phyloP scores from a whole-genome alignment of 202 grass and related monocot species.

The Elaeis oleifera region DNA sequence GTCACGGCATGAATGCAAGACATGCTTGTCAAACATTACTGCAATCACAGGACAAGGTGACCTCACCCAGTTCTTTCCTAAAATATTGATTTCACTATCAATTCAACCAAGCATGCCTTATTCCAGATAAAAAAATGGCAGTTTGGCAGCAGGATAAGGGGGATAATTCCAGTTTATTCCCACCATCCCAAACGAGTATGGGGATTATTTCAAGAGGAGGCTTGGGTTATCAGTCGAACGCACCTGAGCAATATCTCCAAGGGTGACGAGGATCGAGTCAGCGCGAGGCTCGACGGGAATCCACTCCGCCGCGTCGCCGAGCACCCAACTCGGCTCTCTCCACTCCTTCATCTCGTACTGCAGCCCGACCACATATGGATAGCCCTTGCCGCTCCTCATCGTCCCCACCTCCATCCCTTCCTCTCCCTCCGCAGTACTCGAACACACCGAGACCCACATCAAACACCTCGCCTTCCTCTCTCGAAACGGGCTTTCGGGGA shows the following conservation, averaged over 20 bases:
- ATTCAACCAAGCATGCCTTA: too few species aligned
- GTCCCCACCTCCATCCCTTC: conserved; percentile 7
- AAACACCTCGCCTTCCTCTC: conserved; percentile 42
- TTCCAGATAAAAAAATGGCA: too few species aligned
- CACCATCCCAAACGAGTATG: too few species aligned
- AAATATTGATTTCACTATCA: too few species aligned
- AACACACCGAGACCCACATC: conserved; percentile 33
- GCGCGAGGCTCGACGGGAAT: conserved; percentile 22
- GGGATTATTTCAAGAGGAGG: not conserved
- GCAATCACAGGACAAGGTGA: too few species aligned
- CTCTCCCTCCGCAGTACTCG: not conserved
- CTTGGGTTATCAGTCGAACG: not conserved
- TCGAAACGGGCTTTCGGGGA: conserved; percentile 30
- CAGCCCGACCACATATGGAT: conserved; percentile 44
- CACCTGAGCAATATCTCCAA: conserved; percentile 68
- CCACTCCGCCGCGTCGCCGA: conserved; percentile 34
- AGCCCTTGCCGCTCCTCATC: conserved; percentile 33
- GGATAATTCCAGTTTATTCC: too few species aligned
- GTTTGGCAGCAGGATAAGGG: too few species aligned
- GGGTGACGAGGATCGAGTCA: conserved; percentile 40
- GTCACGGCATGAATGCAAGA: too few species aligned
- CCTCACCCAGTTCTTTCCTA: too few species aligned
- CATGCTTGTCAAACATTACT: too few species aligned
- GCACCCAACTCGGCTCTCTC: conserved; percentile 29
- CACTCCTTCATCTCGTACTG: conserved; percentile 39